Base-by-base conservation (phyloP, 345 rosid genomes). In the Chamaenerion angustifolium region DNA sequence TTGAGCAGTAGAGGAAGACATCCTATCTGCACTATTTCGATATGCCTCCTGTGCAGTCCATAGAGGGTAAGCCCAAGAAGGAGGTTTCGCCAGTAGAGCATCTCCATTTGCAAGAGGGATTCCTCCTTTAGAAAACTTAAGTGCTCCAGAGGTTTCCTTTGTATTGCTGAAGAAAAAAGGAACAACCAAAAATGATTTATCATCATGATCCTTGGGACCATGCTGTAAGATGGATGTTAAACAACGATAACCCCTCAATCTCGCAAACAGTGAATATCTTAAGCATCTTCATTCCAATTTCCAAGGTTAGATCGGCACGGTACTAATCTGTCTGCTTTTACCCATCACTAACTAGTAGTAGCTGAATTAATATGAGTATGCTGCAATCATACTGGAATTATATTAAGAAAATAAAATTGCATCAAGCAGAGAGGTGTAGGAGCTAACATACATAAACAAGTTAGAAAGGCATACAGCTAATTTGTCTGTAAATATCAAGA, bases 21-120 rank as follows among this genome's bases (percentile, higher is more conserved):
- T 77, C 61, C 96, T 81, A 65, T 93, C 99, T 49, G 86, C 78
- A 71, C 99, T 93, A 60, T 93, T 84, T 46, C 99, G 85, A 70
- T 93, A 93, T 8, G 59, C 90, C 67, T 93, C 99, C 69, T 93
- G 99, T 27, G 90, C 57, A 69, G 94, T 88, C 95, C 96, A 77
- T 71, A 93, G 73, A 59, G 99, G 99, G 81, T 81, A 93, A 57
- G 99, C 99, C 99, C 96, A 93, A 43, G 99, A 93, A 64, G 99
- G 99, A 40, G 99, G 99, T 75, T 82, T 84, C 35, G 68, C 96
- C 73, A 88, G 61, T 67, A 92, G 76, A 60, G 86, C 99, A 72
- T 93, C 96, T 59, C 99, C 90, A 64, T 88, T 84, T 56, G 99
- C 99, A 41, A 93, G 76, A 57, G 99, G 99, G 66, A 93, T 93